Evolutionary conservation across 768 basidiomycete species (phyloP).

Genomic region (Lactifluus subvellereus): DNA sequence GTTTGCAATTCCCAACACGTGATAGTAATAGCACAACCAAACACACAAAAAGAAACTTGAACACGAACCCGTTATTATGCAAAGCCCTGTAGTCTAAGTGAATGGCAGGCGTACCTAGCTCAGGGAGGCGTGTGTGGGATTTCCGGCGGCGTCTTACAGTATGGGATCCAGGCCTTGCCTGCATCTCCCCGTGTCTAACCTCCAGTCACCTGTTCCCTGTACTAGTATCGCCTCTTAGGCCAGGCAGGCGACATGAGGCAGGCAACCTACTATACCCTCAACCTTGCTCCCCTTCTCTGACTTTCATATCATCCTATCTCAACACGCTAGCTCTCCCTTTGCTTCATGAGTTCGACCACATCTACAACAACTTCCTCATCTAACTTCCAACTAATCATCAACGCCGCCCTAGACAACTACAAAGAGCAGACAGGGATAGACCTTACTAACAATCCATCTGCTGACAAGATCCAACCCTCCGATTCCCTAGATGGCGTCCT

Average conservation of each 20-base stretch:
- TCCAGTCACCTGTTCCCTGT: too few species aligned
- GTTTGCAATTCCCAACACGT: too few species aligned
- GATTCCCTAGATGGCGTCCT: slow-evolving; percentile 1
- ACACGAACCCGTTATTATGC: too few species aligned
- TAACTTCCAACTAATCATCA: neutral
- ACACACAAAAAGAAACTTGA: too few species aligned
- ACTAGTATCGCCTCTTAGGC: neutral
- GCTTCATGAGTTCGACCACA: neutral
- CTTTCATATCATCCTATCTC: neutral
- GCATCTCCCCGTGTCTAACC: too few species aligned
- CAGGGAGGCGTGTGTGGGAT: too few species aligned
- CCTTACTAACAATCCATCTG: neutral
- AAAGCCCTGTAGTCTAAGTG: too few species aligned
- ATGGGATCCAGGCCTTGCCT: too few species aligned
- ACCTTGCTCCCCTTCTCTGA: neutral
- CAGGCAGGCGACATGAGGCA: neutral
- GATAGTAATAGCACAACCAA: too few species aligned
- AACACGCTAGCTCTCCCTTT: too few species aligned
- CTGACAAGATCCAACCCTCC: neutral
- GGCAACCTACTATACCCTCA: neutral
- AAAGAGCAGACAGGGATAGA: slow-evolving; percentile 8
- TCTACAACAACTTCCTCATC: neutral
- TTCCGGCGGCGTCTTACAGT: too few species aligned
- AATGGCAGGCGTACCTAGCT: too few species aligned
- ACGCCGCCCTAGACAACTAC: neutral